Base-by-base conservation (phyloP, 208 protist species). In the Leptomonas seymouri region DNA sequence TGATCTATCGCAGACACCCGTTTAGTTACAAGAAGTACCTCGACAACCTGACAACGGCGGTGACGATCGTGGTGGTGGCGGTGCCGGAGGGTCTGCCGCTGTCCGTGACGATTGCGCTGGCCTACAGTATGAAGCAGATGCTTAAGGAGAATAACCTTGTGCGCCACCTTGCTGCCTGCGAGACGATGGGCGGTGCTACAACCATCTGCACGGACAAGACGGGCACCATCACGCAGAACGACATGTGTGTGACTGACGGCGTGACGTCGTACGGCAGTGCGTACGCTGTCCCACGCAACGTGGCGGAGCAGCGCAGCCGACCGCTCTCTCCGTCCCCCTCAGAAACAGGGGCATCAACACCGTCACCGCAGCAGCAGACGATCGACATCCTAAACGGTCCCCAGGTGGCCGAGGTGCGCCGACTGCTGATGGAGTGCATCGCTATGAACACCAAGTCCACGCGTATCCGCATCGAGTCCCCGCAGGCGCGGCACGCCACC, bases 1-100 rank as follows among this genome's bases (percentile, higher is more conserved):
- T 56, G 27, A 9, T 84, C n/a, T 65, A 82, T 36, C 67, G 72
- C 60, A 77, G 54, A 11, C 59, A 60, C n/a, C 56, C 60, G 45
- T 79, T 93, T 57, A 78, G 67, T 57, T 74, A 76, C 51, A 92
- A 86, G 71, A 94, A 90, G 67, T 81, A 86, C 49, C 81, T 97
- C 27, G 84, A 97, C 36, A 93, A 95, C 71, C 67, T 99, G 20
- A 97, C 93, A 3, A 88, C 93, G 18, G 82, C 82, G 14, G 87
- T 99, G 48, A 97, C 97, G 18, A 98, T 99, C 74, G 81, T 99
- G 18, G 98, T 99, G 23, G 97, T 99, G 28, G 98, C 98, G 18
- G 94, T 99, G 54, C 98, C 98, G 11, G 98, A 99, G 72, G 98
- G 98, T 27, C 84, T 99, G 56, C 98, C 98, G 30, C 83, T 99